Base-by-base conservation (phyloP, 179 eudicot genomes). In the Actinidia polygama region DNA sequence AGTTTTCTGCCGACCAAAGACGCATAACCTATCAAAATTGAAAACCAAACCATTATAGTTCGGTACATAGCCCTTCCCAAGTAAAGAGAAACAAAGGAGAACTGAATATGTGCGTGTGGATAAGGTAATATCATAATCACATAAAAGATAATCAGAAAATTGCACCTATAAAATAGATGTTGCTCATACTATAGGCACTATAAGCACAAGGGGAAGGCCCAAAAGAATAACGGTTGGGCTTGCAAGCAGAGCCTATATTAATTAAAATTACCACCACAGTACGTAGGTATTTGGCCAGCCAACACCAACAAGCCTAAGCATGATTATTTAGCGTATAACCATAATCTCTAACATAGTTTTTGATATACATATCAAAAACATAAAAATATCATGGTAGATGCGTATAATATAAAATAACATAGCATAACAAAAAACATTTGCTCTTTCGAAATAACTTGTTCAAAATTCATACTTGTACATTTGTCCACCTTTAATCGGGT, bases 1-100 rank as follows among this genome's bases (percentile, higher is more conserved):
- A 94, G 84, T 79, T 91, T 77, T 89, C 91, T 23, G 89, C 87
- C 21, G 99, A 95, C 99, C 99, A 95, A 26, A 95, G 91, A 73
- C 99, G 98, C 91, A 95, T 91, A 81, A 89, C 92, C 99, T 95
- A 85, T 83, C 81, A 89, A 75, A 54, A 77, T 21, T 14, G 23
- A 55, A 77, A 57, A 26, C 51, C 44, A 49, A 15, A 71, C 9
- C 55, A 30, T 81, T 15, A 86, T 66, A 40, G 36, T 46, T 21
- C 4, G 7, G 51, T 36, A n/a, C 24, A 53, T 10, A 79, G 46
- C 16, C 18, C 81, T 51, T 53, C 49, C 47, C 63, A 50, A 11
- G 44, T 11, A 15, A 79, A 51, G 53, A 18, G 30, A 79, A 63
- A 53, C 3, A 26, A 26, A 67, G 50, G 10, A 18, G 6, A 30